These are phyloP conservation scores for Panaeolus cyanescens DNA, from an alignment of 768 basidiomycete genomes.

Conservation along the genomic window DNA sequence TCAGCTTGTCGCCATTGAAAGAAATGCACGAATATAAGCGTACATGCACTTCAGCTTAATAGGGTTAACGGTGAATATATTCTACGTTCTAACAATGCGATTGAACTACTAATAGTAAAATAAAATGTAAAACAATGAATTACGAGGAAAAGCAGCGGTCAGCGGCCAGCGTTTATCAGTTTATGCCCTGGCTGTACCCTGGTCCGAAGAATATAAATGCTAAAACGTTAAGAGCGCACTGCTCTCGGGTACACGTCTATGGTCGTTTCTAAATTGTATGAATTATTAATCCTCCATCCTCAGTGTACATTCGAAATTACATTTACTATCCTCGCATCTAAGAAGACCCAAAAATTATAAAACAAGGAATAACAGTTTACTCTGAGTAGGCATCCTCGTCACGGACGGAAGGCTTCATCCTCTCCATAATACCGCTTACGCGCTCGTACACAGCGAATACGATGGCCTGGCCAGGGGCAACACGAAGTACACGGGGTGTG, in stretches of 20 bases:
- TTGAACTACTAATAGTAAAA: background rate
- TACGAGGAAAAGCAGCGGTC: background rate
- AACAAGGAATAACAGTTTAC: conserved; percentile 11
- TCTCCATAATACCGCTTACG: conserved; percentile 76
- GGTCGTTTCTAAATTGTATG: background rate
- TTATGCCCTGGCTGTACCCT: too few species aligned
- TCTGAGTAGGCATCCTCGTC: conserved; percentile 73
- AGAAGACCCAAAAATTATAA: background rate
- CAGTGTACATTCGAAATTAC: background rate
- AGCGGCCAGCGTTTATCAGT: background rate
- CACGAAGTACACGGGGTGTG: conserved; percentile 92
- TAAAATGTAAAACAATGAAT: background rate
- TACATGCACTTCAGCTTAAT: background rate
- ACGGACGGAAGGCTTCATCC: conserved; percentile 50
- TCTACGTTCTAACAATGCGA: background rate
- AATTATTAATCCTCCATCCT: background rate
- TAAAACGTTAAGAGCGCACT: background rate
- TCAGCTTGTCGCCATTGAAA: background rate
- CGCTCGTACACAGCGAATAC: conserved; percentile 98
- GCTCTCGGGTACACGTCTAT: background rate
- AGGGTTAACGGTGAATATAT: background rate
- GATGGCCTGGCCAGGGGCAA: conserved; percentile 96
- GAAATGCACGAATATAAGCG: background rate
- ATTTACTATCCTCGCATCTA: background rate
- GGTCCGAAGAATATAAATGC: background rate